These are phyloP conservation scores for Botrytis medusae DNA, from an alignment of 2,329 filamentous ascomycete genomes.

Conservation along the genomic window DNA sequence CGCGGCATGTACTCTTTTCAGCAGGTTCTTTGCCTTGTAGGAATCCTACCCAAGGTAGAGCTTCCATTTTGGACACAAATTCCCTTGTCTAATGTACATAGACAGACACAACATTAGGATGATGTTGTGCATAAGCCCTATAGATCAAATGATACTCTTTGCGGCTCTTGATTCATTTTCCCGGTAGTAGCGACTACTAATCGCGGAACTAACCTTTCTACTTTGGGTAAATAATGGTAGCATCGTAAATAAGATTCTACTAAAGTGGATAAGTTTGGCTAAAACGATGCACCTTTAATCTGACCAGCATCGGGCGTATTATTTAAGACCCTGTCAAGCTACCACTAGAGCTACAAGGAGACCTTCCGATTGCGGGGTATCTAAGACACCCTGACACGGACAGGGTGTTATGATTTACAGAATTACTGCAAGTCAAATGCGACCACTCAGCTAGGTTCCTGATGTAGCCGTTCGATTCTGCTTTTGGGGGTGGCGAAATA, in stretches of 20 bases:
- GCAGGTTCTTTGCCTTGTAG: too few relatives aligned
- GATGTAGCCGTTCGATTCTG: not conserved
- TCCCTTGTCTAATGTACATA: not conserved
- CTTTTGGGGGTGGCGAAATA: not conserved
- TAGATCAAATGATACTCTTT: not conserved
- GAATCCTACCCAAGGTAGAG: not conserved
- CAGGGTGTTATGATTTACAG: not conserved
- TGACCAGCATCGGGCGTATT: not conserved
- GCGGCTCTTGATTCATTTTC: not conserved
- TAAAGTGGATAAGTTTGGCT: not conserved
- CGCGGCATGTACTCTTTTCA: not conserved
- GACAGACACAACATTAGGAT: not conserved
- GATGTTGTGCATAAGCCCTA: slow-evolving; percentile 22
- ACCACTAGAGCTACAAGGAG: not conserved
- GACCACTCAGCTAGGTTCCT: slow-evolving; percentile 2
- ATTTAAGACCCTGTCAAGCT: not conserved
- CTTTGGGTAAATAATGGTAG: not conserved
- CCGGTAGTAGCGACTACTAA: not conserved
- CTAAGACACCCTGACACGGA: not conserved
- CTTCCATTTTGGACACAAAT: not conserved
- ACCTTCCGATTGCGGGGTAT: slow-evolving; percentile 9
- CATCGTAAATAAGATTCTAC: not conserved
- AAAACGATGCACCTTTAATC: not conserved
- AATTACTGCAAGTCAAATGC: not conserved
- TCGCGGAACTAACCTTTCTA: not conserved